phyloP scores from a whole-genome alignment of 371 early-diverging fungal species.

The Saksenaea oblongispora region DNA sequence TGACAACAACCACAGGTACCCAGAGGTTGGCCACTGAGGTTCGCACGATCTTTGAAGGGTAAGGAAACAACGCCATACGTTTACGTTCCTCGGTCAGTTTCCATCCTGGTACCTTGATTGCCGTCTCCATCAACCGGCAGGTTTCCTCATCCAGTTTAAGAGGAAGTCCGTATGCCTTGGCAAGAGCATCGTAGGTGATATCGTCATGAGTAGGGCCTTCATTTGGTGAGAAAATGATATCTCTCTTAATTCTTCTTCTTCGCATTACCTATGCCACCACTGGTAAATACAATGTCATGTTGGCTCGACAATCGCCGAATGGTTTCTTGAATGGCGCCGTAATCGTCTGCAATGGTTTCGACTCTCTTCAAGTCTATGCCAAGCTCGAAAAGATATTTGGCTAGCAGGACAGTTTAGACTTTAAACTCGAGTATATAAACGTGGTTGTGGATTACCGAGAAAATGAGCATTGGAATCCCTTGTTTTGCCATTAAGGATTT shows the following conservation, averaged over 20 bases:
- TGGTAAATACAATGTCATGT: conserved; percentile 69
- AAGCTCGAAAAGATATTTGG: conserved; percentile 57
- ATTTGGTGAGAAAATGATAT: background rate
- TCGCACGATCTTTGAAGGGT: conserved; percentile 41
- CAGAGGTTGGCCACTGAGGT: conserved; percentile 50
- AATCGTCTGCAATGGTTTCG: conserved; percentile 64
- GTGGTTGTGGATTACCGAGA: conserved; percentile 35
- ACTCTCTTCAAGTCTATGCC: conserved; percentile 64
- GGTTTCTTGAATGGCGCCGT: conserved; percentile 53
- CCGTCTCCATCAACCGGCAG: conserved; percentile 53
- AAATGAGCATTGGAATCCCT: conserved; percentile 66
- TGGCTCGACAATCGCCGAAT: conserved; percentile 49
- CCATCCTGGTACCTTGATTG: conserved; percentile 29
- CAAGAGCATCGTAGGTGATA: conserved; percentile 72
- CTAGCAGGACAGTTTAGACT: conserved; percentile 24
- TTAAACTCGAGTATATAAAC: background rate
- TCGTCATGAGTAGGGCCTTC: conserved; percentile 70
- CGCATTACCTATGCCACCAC: conserved; percentile 66
- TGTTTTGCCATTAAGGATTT: conserved; percentile 76
- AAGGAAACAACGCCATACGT: conserved; percentile 72
- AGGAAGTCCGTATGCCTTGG: conserved; percentile 54
- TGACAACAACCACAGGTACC: conserved; percentile 71
- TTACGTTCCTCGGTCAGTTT: conserved; percentile 51
- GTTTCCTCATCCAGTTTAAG: conserved; percentile 60
- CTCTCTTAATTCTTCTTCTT: background rate